Evolutionary conservation across 2,329 filamentous ascomycete species (phyloP).

Genomic region (Parascedosporium putredinis): DNA sequence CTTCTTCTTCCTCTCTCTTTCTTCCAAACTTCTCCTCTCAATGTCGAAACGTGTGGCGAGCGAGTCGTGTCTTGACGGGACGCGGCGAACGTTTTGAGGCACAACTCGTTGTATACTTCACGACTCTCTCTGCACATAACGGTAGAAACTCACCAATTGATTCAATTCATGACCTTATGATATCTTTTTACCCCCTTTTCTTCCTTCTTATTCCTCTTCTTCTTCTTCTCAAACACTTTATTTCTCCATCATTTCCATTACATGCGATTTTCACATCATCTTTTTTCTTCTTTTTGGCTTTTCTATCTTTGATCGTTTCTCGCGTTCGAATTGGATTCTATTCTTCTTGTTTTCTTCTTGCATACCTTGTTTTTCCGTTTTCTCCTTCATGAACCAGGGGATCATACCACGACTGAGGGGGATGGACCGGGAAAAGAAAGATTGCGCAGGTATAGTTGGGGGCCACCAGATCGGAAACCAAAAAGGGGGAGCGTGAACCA

Average conservation of each 20-base stretch:
- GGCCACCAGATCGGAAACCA: background rate
- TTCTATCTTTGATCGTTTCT: too few species aligned
- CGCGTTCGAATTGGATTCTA: too few species aligned
- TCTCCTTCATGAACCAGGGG: background rate
- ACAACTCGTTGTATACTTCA: constrained; percentile 11
- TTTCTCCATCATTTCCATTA: background rate
- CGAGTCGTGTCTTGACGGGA: background rate
- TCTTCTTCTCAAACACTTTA: background rate
- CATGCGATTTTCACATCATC: background rate
- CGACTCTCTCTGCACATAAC: constrained; percentile 11
- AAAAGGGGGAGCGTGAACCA: constrained; percentile 16
- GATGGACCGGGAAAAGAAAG: background rate
- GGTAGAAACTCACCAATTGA: constrained; percentile 1
- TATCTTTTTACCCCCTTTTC: background rate
- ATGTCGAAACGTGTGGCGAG: constrained; percentile 7
- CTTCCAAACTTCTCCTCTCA: too few species aligned
- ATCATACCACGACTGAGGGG: background rate
- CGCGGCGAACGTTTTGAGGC: background rate
- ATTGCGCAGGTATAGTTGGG: background rate
- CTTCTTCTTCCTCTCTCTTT: background rate
- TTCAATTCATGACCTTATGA: background rate
- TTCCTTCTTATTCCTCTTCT: constrained; percentile 4
- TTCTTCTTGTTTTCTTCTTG: constrained; percentile 5
- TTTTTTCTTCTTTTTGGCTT: constrained; percentile 10
- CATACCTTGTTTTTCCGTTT: background rate